Percentiles rank a stretch among this genome's conserved stretches.
These are phyloP conservation scores for Pichia eremophila DNA, from an alignment of 805 yeast species.

Conservation along the genomic window DNA sequence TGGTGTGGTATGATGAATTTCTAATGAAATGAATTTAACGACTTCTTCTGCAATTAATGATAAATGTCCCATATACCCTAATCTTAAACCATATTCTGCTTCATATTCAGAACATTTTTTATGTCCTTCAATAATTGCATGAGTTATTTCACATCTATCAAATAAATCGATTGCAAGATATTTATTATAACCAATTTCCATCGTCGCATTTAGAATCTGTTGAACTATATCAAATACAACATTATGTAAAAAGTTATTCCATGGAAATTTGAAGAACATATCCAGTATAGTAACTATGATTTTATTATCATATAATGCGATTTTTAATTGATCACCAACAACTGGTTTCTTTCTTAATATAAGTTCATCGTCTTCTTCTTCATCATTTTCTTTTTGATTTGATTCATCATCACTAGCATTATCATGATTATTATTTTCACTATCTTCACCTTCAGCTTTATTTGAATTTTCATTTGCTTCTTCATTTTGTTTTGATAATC, in stretches of 20 bases:
- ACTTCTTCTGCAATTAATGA: slow-evolving; percentile 92
- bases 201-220: slow-evolving; percentile 71
- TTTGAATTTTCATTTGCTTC: slow-evolving; percentile 18
- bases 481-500: slow-evolving; percentile 14
- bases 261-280: slow-evolving; percentile 78
- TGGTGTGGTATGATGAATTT: slow-evolving; percentile 47
- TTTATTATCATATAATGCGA: slow-evolving; percentile 65
- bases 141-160: slow-evolving; percentile 50
- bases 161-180: slow-evolving; percentile 64
- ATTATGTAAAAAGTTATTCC: slow-evolving; percentile 96
- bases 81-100: slow-evolving; percentile 49
- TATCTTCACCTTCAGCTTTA: slow-evolving; percentile 9
- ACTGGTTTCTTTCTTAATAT: slow-evolving; percentile 50
- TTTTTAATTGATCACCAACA: slow-evolving; percentile 82
- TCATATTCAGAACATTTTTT: slow-evolving; percentile 46
- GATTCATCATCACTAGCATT: too few species aligned
- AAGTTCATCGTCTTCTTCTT: slow-evolving; percentile 12
- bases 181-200: slow-evolving; percentile 78
- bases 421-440: too few species aligned
- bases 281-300: slow-evolving; percentile 59
- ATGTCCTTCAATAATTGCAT: slow-evolving; percentile 49
- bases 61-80: slow-evolving; percentile 97
- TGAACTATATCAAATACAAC: slow-evolving; percentile 95
- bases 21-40: slow-evolving; percentile 67
- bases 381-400: background rate